Conservation (phyloP, 148 eudicot genomes). For the Persicaria tinctoria region DNA sequence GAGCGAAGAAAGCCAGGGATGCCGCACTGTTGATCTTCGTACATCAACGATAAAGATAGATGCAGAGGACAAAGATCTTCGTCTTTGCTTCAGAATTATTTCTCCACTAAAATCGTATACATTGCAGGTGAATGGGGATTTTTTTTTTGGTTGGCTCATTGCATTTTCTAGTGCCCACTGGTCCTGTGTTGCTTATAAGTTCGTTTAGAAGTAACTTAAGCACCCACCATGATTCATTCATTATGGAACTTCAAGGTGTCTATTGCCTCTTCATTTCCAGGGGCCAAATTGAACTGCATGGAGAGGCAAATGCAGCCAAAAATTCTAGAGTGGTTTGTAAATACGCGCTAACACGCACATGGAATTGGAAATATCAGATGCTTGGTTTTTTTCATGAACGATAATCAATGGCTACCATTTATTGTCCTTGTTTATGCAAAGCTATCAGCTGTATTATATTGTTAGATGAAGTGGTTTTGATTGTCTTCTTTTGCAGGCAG, state of each 20-base stretch:
- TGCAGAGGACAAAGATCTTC: constrained; percentile 85
- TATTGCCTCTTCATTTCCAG: constrained; percentile 1
- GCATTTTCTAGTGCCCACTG: background rate
- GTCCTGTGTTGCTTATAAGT: background rate
- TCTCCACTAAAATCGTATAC: constrained; percentile 84
- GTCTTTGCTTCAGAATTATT: constrained; percentile 90
- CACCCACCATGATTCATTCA: background rate
- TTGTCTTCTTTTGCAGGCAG: constrained; percentile 46
- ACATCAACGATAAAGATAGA: constrained; percentile 82
- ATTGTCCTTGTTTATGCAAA: background rate
- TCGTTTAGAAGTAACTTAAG: background rate
- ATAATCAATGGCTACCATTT: background rate
- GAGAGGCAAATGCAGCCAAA: constrained; percentile 8
- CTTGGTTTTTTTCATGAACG: background rate
- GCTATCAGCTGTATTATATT: background rate
- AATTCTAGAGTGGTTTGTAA: background rate
- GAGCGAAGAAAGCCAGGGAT: constrained; percentile 61
- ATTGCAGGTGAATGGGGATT: constrained; percentile 67
- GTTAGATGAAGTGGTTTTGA: constrained; percentile 19
- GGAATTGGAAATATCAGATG: background rate
- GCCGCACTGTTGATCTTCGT: constrained; percentile 69
- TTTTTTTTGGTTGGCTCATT: background rate
- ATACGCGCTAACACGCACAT: background rate
- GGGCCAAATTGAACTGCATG: background rate
- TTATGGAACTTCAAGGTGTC: background rate